Evolutionary conservation across 176 grass and related monocot genomes (phyloP), one percentile per base, ranked within the genome.

Genomic region (Musa itinerans): DNA sequence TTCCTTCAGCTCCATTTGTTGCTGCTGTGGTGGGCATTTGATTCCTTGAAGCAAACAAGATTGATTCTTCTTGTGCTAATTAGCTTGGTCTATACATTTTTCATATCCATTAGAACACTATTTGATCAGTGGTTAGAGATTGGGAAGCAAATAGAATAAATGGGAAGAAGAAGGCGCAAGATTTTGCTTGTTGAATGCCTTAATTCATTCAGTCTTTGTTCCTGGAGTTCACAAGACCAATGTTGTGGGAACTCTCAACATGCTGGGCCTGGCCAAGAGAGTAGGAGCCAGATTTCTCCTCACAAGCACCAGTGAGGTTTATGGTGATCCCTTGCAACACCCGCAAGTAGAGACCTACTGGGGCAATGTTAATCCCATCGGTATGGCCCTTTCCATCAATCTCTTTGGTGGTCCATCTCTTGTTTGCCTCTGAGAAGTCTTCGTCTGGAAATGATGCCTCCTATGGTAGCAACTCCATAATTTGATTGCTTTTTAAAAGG

Each of bases 241-340:
- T 68, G 66, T 49, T 11, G 66, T 49, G 25, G 66, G 66, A 48
- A 68, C 66, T 68, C 27, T 68, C 14, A 68, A 49, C 26, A 68
- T 68, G 66, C 66, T 43, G 16, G 66, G 34, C 67, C 16, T 69
- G 67, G 34, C 67, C 67, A 69, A 69, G 67, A 10, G 67, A 50
- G 16, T 69, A 17, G 25, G 67, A 17, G 34, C 67, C 15, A 69
- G 67, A n/a, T 69, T 69, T 69, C 67, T 50, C 67, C 67, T 69
- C 67, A 50, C 67, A 50, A 69, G 67, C 67, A 50, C 67, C 43
- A 69, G 67, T 3, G 67, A 69, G 24, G 67, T 50, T 14, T 50
- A 69, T 11, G 67, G 67, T n/a, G 34, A 69, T 50, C 67, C 67
- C 17, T 50, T 69, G 67, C 15, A 69, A 48, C 66, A 69, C 29